phyloP scores from a whole-genome alignment of 192 early-diverging fungal species.

The Podila minutissima region DNA sequence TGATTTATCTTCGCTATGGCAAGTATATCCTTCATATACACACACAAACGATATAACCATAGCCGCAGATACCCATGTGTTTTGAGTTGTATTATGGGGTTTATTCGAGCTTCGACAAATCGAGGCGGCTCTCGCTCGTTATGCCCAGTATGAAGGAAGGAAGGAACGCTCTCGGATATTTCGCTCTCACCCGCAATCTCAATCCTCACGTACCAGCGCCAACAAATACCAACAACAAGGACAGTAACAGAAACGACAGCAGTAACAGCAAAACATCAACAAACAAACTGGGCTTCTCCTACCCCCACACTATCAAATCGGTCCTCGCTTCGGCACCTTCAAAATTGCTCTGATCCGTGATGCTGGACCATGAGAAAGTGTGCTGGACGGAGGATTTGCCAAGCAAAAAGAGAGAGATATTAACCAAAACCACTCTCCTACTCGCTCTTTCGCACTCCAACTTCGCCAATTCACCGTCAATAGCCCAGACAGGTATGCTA shows the following conservation, averaged over 20 bases:
- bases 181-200: too few relatives aligned
- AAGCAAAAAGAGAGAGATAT: too few relatives aligned
- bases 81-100: neutral
- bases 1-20: conserved; percentile 53
- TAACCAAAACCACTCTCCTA: too few relatives aligned
- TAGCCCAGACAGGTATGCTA: conserved; percentile 52
- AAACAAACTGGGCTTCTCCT: too few relatives aligned
- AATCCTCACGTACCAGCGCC: neutral
- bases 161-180: neutral
- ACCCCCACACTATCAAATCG: neutral
- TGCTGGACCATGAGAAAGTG: too few relatives aligned
- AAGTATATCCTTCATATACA: conserved; percentile 21
- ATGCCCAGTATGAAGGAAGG: too few relatives aligned
- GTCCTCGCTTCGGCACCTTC: too few relatives aligned
- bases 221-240: neutral
- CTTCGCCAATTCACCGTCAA: neutral
- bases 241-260: neutral
- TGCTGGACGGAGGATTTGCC: too few relatives aligned
- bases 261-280: neutral
- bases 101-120: neutral
- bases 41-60: neutral
- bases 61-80: too few relatives aligned
- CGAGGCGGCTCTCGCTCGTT: too few relatives aligned
- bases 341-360: too few relatives aligned
- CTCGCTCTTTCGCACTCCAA: too few relatives aligned